A percentile compares a stretch with the other conserved stretches of the same genome.
These are phyloP conservation scores for Moniliella sp. DNA, from an alignment of 1,284 basidiomycete genomes.

Conservation along the genomic window DNA sequence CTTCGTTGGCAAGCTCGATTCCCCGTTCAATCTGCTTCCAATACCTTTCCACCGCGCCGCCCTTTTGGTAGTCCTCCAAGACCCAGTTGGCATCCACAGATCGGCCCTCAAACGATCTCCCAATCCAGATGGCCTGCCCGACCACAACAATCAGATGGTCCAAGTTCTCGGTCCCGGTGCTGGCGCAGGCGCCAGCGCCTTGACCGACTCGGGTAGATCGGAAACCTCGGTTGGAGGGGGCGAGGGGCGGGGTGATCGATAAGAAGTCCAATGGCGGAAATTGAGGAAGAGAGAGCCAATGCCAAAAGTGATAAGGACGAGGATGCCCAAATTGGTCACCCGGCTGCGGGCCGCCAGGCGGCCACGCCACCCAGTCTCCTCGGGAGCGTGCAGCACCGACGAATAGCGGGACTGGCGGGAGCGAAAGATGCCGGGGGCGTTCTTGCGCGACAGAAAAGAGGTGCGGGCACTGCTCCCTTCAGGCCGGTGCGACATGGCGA, in stretches of 20 bases:
- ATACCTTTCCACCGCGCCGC: constrained; percentile 54
- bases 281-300: constrained; percentile 19
- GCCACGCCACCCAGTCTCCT: no score
- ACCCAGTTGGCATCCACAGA: constrained; percentile 44
- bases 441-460: no score
- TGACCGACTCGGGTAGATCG: no score
- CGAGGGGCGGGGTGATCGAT: no score
- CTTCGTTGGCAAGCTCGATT: constrained; percentile 45
- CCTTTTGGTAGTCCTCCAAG: constrained; percentile 60
- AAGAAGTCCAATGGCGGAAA: no score
- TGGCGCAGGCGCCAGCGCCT: no score
- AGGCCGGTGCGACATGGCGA: no score
- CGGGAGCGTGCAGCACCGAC: no score
- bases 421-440: no score
- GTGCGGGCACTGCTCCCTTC: no score
- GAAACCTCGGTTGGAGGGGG: no score
- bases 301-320: constrained; percentile 16
- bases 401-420: no score
- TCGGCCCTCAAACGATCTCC: constrained; percentile 12
- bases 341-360: constrained; percentile 21
- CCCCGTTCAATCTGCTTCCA: constrained; percentile 55
- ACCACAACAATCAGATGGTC: constrained; percentile 65
- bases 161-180: constrained; percentile 19
- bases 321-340: constrained; percentile 32
- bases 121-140: constrained; percentile 74